A percentile compares a stretch with the other conserved stretches of the same genome.
phyloP scores from a whole-genome alignment of 192 early-diverging fungal genomes.

The Pilaira anomala region DNA sequence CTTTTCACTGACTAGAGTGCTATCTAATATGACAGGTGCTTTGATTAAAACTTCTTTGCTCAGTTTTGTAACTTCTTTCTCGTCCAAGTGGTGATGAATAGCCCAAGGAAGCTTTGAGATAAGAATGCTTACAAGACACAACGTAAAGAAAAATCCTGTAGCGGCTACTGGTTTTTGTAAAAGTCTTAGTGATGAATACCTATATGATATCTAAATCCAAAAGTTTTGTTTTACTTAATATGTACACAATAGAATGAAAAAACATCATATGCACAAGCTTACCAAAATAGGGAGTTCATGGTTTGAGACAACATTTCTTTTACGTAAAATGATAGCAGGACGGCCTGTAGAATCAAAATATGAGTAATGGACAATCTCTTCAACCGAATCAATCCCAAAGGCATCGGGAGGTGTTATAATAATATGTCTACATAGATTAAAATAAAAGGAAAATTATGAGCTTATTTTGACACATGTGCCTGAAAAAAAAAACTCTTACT shows the following conservation, averaged over 20 bases:
- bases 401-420: slow-evolving; percentile 52
- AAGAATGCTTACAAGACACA: slow-evolving; percentile 55
- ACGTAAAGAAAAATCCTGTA: slow-evolving; percentile 40
- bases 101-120: slow-evolving; percentile 55
- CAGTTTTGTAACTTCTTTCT: neutral
- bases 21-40: too few species aligned
- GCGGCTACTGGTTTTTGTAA: slow-evolving; percentile 64
- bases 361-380: slow-evolving; percentile 57
- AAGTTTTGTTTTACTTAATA: too few species aligned
- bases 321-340: slow-evolving; percentile 64
- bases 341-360: slow-evolving; percentile 92
- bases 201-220: slow-evolving; percentile 54
- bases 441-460: neutral
- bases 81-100: slow-evolving; percentile 34
- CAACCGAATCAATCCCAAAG: slow-evolving; percentile 55
- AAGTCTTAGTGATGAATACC: slow-evolving; percentile 39
- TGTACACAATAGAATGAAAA: too few species aligned
- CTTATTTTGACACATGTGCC: too few species aligned
- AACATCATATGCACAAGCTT: neutral
- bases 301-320: slow-evolving; percentile 73
- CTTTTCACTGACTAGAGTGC: neutral
- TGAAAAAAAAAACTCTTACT: slow-evolving; percentile 38
- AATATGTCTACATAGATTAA: slow-evolving; percentile 53
- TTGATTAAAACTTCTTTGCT: too few species aligned
- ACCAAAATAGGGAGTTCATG: slow-evolving; percentile 46